Evolutionary conservation across 768 basidiomycete species (phyloP), one percentile per base, ranked within the genome.

Genomic region (Suillus spraguei): DNA sequence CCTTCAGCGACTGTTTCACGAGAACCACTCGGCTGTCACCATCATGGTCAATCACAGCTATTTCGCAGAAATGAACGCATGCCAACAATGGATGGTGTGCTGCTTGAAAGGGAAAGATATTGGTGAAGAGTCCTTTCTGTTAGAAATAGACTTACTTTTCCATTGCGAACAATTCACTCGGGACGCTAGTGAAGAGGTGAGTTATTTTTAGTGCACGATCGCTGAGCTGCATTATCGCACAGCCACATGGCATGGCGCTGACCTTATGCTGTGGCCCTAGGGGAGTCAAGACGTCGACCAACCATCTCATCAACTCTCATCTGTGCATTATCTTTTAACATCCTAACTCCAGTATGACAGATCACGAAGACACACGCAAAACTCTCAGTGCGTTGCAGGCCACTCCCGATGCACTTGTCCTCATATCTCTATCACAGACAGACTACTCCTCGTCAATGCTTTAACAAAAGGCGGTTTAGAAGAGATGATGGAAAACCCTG

Each of bases 1-100:
- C 73, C 69, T 46, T 73, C 68, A 6, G 59, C 66, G 35, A 76
- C 50, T 47, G 69, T 63, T 24, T 71, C 64, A 68, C 75, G 62
- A 4, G 28, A 32, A 59, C 39, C 39, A 20, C 56, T 41, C 32
- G 60, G 42, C 42, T 60, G 32, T 35, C 28, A 38, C 32, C 24
- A 16, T 52, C 47, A 52, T 22, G 35, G n/a, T 49, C 32, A 60
- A 60, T 38, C 22, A 7, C n/a, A 53, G n/a, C 7, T 56, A 60
- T 58, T 24, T 60, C 32, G 14, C 22, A 49, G 41, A 24, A 39
- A 64, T n/a, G 17, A 46, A 4, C 16, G 33, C 72, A 47, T 71
- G 63, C 41, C n/a, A 24, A 9, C 39, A 35, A 38, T 46, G 22
- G 14, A 60, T 28, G 35, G 33, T 61, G 33, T 32, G 52, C 49